phyloP scores from a whole-genome alignment of 1,139 yeast species.

The Blastobotrys persicus region DNA sequence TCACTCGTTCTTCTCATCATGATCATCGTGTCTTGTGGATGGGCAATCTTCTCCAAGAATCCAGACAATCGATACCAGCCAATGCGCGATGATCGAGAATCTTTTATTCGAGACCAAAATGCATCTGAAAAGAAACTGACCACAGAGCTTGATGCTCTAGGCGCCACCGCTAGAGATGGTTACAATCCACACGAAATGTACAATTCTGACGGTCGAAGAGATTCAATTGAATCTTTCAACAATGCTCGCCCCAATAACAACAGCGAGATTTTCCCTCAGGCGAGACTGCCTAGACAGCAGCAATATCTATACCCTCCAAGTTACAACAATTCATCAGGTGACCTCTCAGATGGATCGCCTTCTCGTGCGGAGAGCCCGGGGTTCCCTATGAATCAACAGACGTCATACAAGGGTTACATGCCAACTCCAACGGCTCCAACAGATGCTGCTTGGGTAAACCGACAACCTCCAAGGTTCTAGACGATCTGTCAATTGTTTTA shows the following conservation, averaged over 20 bases:
- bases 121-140: constrained; percentile 36
- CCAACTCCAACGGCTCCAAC: constrained; percentile 17
- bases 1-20: constrained; percentile 78
- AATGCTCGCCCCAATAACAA: constrained; percentile 8
- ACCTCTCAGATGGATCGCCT: constrained; percentile 12
- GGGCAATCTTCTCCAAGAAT: constrained; percentile 82
- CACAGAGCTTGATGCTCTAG: constrained; percentile 81
- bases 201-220: constrained; percentile 3
- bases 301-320: constrained; percentile 12
- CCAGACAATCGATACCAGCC: constrained; percentile 97
- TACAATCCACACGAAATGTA: constrained; percentile 17
- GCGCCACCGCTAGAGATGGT: constrained; percentile 75
- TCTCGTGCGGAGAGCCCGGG: constrained; percentile 16
- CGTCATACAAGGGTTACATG: constrained; percentile 16
- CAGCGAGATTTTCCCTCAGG: constrained; percentile 27
- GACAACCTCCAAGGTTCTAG: constrained; percentile 16
- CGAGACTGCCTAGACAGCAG: constrained; percentile 23
- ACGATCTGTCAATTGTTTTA: not conserved
- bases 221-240: constrained; percentile 6
- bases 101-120: constrained; percentile 66
- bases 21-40: constrained; percentile 81
- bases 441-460: constrained; percentile 8
- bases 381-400: constrained; percentile 12
- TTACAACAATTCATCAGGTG: constrained; percentile 2
- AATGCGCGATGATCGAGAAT: constrained; percentile 93